Evolutionary conservation across 2,329 filamentous ascomycete genomes (phyloP).

Genomic region (Penicillium paneum): DNA sequence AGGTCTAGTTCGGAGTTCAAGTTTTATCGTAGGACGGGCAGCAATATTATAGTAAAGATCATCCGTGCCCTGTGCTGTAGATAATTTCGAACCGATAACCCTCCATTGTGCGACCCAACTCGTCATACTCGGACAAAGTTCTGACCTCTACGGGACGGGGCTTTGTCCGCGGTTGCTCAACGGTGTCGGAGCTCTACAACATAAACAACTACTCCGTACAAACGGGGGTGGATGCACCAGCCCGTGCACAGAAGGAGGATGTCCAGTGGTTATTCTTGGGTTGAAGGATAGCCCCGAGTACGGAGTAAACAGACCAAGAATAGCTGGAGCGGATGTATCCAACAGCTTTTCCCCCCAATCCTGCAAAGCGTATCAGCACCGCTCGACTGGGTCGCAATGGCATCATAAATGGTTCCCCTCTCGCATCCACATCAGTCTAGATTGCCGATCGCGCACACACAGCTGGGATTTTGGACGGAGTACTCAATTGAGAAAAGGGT

Average conservation of each 20-base stretch:
- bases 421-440: conserved; percentile 19
- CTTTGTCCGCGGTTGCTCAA: conserved; percentile 6
- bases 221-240: conserved; percentile 6
- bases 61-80: not conserved
- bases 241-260: not conserved
- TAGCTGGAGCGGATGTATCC: not conserved
- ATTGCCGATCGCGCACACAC: conserved; percentile 19
- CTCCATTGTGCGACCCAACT: conserved; percentile 1
- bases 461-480: not conserved
- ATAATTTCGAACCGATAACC: not conserved
- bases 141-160: conserved; percentile 5
- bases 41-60: not conserved
- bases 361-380: not conserved
- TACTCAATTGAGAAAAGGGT: conserved; percentile 5
- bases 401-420: conserved; percentile 18
- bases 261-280: not conserved
- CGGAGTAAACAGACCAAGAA: not conserved
- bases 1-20: conserved; percentile 5
- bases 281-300: not conserved
- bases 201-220: not conserved
- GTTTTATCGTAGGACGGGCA: not conserved
- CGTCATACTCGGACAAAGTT: conserved; percentile 13
- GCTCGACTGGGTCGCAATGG: conserved; percentile 4
- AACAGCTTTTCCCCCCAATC: not conserved
- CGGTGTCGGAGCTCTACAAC: conserved; percentile 2